These are phyloP conservation scores for Cystoisospora suis DNA, from an alignment of 169 alveolate species.

Conservation along the genomic window DNA sequence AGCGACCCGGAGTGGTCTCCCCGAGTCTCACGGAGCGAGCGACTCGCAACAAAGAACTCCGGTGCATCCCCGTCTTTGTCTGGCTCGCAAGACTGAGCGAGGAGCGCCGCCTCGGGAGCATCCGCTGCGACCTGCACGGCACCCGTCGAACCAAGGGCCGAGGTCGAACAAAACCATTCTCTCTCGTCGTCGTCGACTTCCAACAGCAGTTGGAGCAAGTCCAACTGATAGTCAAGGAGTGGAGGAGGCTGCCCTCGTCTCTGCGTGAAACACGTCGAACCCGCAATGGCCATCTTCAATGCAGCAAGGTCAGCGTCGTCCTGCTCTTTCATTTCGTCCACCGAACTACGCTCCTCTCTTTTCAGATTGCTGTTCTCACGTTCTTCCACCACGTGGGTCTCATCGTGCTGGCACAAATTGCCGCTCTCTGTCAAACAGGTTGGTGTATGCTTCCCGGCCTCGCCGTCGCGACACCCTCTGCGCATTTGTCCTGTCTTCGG, in stretches of 20 bases:
- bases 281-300: neutral
- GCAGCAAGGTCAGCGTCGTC: neutral
- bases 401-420: neutral
- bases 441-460: neutral
- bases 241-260: conserved; percentile 1
- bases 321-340: neutral
- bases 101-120: neutral
- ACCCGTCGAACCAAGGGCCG: neutral
- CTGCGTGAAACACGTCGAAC: neutral
- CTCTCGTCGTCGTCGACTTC: neutral
- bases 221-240: neutral
- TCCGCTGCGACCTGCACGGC: neutral
- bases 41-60: neutral
- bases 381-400: neutral
- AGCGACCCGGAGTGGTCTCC: too few relatives aligned
- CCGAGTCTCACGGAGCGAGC: too few relatives aligned
- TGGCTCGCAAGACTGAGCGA: neutral
- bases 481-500: neutral
- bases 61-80: neutral
- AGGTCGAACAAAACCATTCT: neutral
- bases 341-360: neutral
- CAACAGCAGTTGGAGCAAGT: neutral
- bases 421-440: neutral
- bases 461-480: neutral
- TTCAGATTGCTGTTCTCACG: neutral